phyloP scores from a whole-genome alignment of 1,284 basidiomycete genomes.

The Melampsora abietis-canadensis region DNA sequence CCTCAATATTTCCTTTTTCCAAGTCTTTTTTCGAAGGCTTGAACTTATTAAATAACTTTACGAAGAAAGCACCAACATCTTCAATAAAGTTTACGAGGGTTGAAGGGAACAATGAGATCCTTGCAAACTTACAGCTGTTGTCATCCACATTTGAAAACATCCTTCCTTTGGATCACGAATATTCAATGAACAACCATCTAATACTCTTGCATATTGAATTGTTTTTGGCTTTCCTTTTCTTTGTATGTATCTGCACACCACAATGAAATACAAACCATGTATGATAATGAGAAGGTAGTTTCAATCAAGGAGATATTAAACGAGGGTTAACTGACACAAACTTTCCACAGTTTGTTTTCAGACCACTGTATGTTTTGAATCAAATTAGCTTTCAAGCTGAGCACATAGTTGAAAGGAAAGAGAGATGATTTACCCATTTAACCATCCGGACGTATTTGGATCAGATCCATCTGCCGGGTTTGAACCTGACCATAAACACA shows the following conservation, averaged over 20 bases:
- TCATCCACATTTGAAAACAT: conserved; percentile 30
- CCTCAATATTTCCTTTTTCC: too few species aligned
- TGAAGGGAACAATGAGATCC: too few species aligned
- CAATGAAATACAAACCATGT: too few species aligned
- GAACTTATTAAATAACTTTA: too few species aligned
- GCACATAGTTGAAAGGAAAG: too few species aligned
- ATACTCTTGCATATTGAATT: conserved; percentile 10
- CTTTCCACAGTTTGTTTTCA: conserved; percentile 24
- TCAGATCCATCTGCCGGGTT: neutral
- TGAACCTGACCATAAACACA: neutral
- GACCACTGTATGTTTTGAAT: too few species aligned
- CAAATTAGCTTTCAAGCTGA: neutral
- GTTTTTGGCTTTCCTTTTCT: conserved; percentile 17
- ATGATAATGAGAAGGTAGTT: too few species aligned
- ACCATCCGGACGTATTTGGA: neutral
- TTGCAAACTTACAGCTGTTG: neutral
- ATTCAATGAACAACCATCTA: conserved; percentile 32
- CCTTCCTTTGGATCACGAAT: neutral
- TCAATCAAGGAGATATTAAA: too few species aligned
- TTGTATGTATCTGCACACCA: conserved; percentile 15
- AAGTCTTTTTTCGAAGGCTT: too few species aligned
- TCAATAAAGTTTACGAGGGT: too few species aligned
- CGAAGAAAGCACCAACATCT: too few species aligned
- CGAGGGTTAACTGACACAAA: too few species aligned
- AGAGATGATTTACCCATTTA: neutral